phyloP scores from a whole-genome alignment of 2,329 filamentous ascomycete species.

The Colletotrichum tropicicola region DNA sequence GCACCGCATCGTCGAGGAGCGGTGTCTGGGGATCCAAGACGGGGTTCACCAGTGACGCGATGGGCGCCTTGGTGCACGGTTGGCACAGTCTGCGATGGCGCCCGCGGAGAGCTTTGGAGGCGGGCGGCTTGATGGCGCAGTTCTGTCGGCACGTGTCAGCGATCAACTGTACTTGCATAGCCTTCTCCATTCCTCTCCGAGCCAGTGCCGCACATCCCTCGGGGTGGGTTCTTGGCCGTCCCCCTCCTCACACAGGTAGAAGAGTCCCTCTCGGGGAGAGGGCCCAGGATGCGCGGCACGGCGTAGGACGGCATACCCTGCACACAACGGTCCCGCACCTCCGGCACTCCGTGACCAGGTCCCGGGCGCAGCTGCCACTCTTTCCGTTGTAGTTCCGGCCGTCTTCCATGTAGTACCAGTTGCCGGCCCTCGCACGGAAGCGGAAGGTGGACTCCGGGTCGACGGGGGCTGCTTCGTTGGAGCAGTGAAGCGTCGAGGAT shows the following conservation, averaged over 20 bases:
- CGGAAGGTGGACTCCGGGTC: conserved; percentile 65
- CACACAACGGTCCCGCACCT: conserved; percentile 82
- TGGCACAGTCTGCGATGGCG: conserved; percentile 85
- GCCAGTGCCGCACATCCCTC: conserved; percentile 7
- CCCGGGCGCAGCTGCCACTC: conserved; percentile 81
- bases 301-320: conserved; percentile 63
- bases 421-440: conserved; percentile 64
- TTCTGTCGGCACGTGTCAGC: conserved; percentile 66
- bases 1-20: conserved; percentile 64
- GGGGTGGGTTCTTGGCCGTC: background rate
- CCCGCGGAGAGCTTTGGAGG: conserved; percentile 70
- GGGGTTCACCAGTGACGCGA: conserved; percentile 62
- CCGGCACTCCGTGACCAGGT: conserved; percentile 86
- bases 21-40: conserved; percentile 53
- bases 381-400: conserved; percentile 69
- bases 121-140: conserved; percentile 85
- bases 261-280: background rate
- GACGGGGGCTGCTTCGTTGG: conserved; percentile 70
- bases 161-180: conserved; percentile 2
- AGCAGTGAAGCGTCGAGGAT: conserved; percentile 80
- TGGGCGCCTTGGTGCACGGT: conserved; percentile 76
- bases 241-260: background rate
- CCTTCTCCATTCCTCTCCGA: conserved; percentile 3
- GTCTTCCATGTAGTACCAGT: conserved; percentile 69
- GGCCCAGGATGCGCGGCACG: conserved; percentile 14